These are phyloP conservation scores for Cutaneotrichosporon cutaneum DNA, from an alignment of 1,284 basidiomycete genomes.

Conservation along the genomic window DNA sequence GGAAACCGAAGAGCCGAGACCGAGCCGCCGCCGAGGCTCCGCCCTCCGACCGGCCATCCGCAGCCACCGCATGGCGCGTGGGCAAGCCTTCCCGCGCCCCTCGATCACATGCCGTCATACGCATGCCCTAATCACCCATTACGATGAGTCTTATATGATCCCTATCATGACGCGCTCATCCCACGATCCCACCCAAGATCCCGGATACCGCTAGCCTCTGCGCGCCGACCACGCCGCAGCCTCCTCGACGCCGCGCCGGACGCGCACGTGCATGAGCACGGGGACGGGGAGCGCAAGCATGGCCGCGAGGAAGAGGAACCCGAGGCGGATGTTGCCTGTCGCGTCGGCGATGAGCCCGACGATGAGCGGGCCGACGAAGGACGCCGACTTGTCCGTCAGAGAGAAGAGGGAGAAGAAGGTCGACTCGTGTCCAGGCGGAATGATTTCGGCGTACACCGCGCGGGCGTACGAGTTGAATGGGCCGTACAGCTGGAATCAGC, in stretches of 20 bases:
- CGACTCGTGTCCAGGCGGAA: constrained; percentile 51
- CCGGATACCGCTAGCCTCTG: too few species aligned
- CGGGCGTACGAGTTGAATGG: constrained; percentile 51
- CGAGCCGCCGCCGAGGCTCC: too few species aligned
- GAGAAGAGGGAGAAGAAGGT: constrained; percentile 75
- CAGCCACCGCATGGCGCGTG: too few species aligned
- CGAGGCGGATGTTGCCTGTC: constrained; percentile 83
- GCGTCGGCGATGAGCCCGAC: constrained; percentile 81
- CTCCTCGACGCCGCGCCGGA: constrained; percentile 66
- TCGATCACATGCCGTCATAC: too few species aligned
- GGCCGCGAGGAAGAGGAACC: constrained; percentile 77
- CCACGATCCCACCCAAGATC: too few species aligned
- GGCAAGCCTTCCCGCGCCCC: too few species aligned
- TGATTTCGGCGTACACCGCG: constrained; percentile 51
- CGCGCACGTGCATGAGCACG: constrained; percentile 66
- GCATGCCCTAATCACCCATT: not conserved
- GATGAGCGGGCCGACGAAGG: constrained; percentile 81
- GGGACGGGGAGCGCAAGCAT: constrained; percentile 81
- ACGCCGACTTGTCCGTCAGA: constrained; percentile 75
- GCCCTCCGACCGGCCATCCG: too few species aligned
- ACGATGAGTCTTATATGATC: not conserved
- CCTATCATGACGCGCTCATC: too few species aligned
- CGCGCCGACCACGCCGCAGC: constrained; percentile 45
- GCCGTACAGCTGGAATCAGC: constrained; percentile 53
- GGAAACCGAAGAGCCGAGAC: too few species aligned